Conservation (phyloP, 2,329 filamentous ascomycete genomes). For the Cordyceps fumosorosea region DNA sequence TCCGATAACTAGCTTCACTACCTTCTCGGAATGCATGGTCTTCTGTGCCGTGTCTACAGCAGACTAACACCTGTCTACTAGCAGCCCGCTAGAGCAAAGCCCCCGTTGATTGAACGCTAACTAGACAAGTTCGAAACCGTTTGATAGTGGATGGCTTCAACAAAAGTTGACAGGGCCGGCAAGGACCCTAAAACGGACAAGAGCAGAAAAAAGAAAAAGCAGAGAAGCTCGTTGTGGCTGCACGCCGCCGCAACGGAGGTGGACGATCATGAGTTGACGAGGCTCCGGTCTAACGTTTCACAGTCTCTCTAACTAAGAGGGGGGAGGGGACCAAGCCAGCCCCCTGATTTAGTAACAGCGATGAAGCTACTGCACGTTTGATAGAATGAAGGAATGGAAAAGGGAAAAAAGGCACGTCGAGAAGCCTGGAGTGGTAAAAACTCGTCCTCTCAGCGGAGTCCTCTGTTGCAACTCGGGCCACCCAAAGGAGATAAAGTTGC, state of each 20-base stretch:
- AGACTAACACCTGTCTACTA: not conserved
- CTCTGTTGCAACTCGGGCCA: not conserved
- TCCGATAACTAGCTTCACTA: not conserved
- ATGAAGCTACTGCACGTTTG: too few species aligned
- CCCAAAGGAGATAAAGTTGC: conserved; percentile 1
- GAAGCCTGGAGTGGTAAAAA: not conserved
- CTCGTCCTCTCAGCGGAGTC: not conserved
- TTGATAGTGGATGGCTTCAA: not conserved
- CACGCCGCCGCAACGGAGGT: too few species aligned
- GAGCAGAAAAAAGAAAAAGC: not conserved
- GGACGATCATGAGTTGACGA: too few species aligned
- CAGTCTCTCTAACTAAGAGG: too few species aligned
- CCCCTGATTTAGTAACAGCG: too few species aligned
- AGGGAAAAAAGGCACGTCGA: too few species aligned
- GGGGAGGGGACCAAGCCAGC: too few species aligned
- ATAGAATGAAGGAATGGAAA: not conserved
- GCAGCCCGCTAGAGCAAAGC: not conserved
- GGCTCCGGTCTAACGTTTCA: too few species aligned
- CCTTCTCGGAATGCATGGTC: not conserved
- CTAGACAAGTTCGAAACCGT: not conserved
- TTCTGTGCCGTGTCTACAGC: not conserved
- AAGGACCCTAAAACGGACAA: not conserved
- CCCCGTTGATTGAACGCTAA: not conserved
- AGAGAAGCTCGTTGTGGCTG: too few species aligned
- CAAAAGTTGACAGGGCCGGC: not conserved